Evolutionary conservation across 2,329 filamentous ascomycete species (phyloP), one percentile per base, ranked within the genome.

Genomic region (Epichloe sylvatica): DNA sequence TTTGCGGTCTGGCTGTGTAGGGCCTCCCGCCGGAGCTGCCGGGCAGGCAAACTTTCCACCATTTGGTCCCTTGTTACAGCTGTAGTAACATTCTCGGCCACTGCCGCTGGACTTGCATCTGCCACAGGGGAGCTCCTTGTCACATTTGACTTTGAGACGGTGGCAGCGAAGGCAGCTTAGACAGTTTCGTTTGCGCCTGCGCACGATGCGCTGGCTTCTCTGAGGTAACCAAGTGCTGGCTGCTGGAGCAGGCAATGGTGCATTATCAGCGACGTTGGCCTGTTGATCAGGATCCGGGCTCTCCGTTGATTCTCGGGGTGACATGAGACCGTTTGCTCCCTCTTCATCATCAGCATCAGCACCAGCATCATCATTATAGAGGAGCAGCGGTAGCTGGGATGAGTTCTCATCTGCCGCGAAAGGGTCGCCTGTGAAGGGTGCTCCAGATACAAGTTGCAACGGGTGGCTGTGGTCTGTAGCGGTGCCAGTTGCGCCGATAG

Each of bases 101-200:
- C 66, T 64, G 21, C 64, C 63, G 35, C 62, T 66, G 7, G 57
- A 54, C 47, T 61, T 62, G 54, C 64, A 67, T 2, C 64, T 60
- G 2, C 60, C 61, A 42, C 64, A 67, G 3, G 64, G 64, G 43
- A 66, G 53, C 51, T 64, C 61, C 54, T 66, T 67, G 55, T 67
- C 64, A 47, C 64, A 67, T 49, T 66, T 67, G 43, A 67, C 64
- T 47, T 67, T 67, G 51, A 66, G 62, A 13, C 63, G 60, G 48
- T 66, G 64, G 48, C 64, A 67, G 34, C 64, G 59, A 30, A 63
- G 49, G 30, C 64, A 67, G 52, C 64, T 66, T 11, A 66, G 55
- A 49, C 64, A 65, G 40, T 64, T 65, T 36, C 64, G 59, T 53
- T 66, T 67, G 37, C 64, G 63, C 52, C 64, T 66, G 35, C 63